Evolutionary conservation across 2,329 filamentous ascomycete genomes (phyloP), one percentile per base, ranked within the genome.

Genomic region (Trichoderma oligosporum): DNA sequence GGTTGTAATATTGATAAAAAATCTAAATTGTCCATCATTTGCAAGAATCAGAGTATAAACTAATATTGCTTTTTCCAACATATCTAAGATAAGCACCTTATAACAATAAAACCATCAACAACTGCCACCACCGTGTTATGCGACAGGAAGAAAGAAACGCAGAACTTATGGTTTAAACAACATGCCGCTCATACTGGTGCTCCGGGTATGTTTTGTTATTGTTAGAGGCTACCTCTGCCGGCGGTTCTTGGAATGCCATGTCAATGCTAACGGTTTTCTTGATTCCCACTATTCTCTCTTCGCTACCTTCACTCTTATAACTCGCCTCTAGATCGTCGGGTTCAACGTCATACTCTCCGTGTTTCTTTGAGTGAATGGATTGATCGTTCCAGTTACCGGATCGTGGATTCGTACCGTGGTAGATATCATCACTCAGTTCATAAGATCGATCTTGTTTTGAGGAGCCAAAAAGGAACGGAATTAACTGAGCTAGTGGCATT

Each of bases 191-290:
- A 22, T 1, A 33, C 16, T 24, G 27, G 1, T 6, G 8, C 11
- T 7, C 12, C 6, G 38, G 25, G 14, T 42, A 42, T 12, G 27
- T 6, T 24, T 49, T 49, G 5, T 18, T 33, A 18, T 20, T 12
- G 18, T 7, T 18, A 11, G 33, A 9, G 3, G 16, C 8, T 24
- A 20, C n/a, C 16, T 44, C 39, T 6, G 14, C 11, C 3, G 14
- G 11, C 27, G 12, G 27, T 36, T 55, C 31, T 25, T 55, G 51
- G 12, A 55, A 55, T 22, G 29, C 35, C 51, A 55, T 55, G 22
- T 55, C 51, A 25, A 55, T 55, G 6, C 51, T 55, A 20, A 55
- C 51, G 8, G 51, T 55, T n/a, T 55, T 55, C 16, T 38, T 55
- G 4, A 55, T 46, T 5, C 41, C 41, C n/a, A 55, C 45, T 22